A percentile compares a stretch with the other conserved stretches of the same genome.
Evolutionary conservation across 2,329 filamentous ascomycete species (phyloP).

Genomic region (Penicillium freii): DNA sequence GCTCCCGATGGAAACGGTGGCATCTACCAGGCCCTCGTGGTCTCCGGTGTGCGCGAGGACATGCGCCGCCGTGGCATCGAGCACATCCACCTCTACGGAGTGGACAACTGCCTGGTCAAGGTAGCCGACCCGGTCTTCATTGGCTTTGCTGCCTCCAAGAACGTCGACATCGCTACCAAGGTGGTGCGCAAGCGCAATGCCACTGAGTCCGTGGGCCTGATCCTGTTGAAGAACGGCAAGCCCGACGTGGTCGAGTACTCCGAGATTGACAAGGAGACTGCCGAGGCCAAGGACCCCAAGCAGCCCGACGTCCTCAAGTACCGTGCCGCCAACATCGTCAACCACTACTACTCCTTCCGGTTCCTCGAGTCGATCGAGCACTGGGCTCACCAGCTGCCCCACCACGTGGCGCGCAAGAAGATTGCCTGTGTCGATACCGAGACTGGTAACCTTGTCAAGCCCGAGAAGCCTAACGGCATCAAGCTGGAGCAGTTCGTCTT

Average conservation of each 20-base stretch:
- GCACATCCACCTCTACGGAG: slow-evolving; percentile 96
- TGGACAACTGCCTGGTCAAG: slow-evolving; percentile 98
- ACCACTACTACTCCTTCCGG: slow-evolving; percentile 96
- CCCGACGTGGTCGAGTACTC: slow-evolving; percentile 98
- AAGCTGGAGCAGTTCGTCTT: slow-evolving; percentile 99
- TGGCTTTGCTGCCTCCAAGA: slow-evolving; percentile 81
- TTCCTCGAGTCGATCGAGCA: slow-evolving; percentile 88
- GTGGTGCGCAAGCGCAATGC: slow-evolving; percentile 98
- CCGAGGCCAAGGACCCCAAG: slow-evolving; percentile 81
- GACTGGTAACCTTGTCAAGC: slow-evolving; percentile 79
- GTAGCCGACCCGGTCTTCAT: slow-evolving; percentile 97
- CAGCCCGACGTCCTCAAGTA: slow-evolving; percentile 84
- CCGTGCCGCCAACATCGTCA: slow-evolving; percentile 98
- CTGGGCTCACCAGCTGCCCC: slow-evolving; percentile 82
- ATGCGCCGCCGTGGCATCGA: slow-evolving; percentile 86
- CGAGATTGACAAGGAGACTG: slow-evolving; percentile 86
- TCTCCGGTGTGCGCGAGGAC: slow-evolving; percentile 76
- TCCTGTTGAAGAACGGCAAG: slow-evolving; percentile 90
- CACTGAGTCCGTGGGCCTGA: slow-evolving; percentile 91
- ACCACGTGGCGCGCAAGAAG: slow-evolving; percentile 98
- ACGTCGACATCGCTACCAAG: slow-evolving; percentile 96
- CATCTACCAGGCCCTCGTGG: slow-evolving; percentile 86
- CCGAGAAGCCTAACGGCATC: slow-evolving; percentile 93
- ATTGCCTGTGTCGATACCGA: slow-evolving; percentile 79
- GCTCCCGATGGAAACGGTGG: slow-evolving; percentile 97